Evolutionary conservation across 2,329 filamentous ascomycete species (phyloP), one percentile per base, ranked within the genome.

Genomic region (Falciphora oryzae): DNA sequence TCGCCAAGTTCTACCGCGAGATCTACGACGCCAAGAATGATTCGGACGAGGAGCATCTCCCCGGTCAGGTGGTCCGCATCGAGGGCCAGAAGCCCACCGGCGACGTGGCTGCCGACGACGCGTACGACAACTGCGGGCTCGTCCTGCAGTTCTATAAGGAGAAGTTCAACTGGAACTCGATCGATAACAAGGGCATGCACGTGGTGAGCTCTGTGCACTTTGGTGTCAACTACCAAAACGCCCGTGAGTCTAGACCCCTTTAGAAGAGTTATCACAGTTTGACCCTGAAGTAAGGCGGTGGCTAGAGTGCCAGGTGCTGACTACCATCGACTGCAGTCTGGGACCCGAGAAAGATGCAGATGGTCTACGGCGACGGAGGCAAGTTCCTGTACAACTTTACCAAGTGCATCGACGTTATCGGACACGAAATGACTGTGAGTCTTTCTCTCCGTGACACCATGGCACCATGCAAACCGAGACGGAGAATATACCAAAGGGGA

Each of bases 291-390:
- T n/a, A n/a, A n/a, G n/a, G n/a, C n/a, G n/a, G n/a, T n/a, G n/a
- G n/a, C n/a, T n/a, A n/a, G n/a, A n/a, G n/a, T n/a, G n/a, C n/a
- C n/a, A n/a, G n/a, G 10, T 53, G 10, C 44, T 53, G 44, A 53
- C 44, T 7, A 25, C 11, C 4, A 5, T 32, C 11, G 32, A 5
- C 7, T 11, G 5, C 57, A 79, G 78, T 81, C 70, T 85, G 83
- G 82, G 79, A 84, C 65, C 75, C 80, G 2, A 73, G 77, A 66
- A 74, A 73, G 60, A 70, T 75, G 50, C 81, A 84, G 69, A 83
- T 85, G 79, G 81, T 85, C 5, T 86, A 83, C 68, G 84, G 83
- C 3, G 83, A 85, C 63, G 83, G 83, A 8, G 78, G 80, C 66
- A 76, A 79, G 50, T 81, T 83, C 60, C 73, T 85, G 63, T 77